Percentiles rank a stretch among this genome's conserved stretches.
Conservation (phyloP, 2,329 filamentous ascomycete genomes). For the Cladosporium velox region DNA sequence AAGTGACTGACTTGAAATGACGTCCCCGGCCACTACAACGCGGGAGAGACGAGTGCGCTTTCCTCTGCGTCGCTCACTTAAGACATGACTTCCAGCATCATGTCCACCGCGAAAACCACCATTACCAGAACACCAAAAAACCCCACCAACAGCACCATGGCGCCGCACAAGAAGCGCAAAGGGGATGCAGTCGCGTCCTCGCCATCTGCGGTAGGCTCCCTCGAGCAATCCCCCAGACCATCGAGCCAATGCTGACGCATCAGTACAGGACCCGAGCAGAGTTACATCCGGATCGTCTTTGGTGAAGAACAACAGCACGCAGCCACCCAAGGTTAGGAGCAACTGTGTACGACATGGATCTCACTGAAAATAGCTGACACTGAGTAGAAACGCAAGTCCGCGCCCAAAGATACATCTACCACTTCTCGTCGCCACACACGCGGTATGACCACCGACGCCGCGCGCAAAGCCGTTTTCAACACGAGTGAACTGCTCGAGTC, state of each 20-base stretch:
- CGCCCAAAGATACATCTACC: neutral
- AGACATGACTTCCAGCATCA: neutral
- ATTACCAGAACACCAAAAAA: neutral
- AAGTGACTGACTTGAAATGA: neutral
- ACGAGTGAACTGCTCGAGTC: neutral
- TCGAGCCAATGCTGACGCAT: neutral
- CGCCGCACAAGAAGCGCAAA: neutral
- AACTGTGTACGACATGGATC: neutral
- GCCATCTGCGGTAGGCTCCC: no score
- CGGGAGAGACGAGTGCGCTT: neutral
- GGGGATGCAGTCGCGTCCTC: no score
- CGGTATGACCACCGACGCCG: neutral
- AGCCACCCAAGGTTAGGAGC: neutral
- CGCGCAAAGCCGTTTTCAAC: slow-evolving; percentile 15
- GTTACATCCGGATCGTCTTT: neutral
- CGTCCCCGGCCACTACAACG: neutral
- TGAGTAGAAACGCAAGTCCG: neutral
- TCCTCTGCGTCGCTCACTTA: neutral
- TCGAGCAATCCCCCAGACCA: neutral
- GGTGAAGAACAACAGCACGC: neutral
- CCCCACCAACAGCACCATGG: neutral
- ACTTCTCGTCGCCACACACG: slow-evolving; percentile 1
- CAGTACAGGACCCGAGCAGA: no score
- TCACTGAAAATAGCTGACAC: neutral
- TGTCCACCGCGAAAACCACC: neutral